Conservation (phyloP, 75 land plant genomes). For the Sequoia sempervirens region DNA sequence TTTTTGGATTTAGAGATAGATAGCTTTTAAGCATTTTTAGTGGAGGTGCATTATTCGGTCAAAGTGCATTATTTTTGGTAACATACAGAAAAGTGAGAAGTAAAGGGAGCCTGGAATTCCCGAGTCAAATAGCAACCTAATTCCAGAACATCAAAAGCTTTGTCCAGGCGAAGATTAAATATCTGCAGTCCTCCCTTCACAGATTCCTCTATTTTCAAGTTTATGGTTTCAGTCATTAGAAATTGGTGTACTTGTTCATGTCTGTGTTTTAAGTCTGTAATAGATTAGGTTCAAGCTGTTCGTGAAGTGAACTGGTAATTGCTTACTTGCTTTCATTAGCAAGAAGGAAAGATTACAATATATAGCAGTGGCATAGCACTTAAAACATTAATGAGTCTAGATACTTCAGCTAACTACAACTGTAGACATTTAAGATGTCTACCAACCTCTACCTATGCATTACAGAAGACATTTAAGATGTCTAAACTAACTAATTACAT, state of each 20-base stretch:
- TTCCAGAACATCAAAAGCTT: background rate
- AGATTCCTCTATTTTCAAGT: background rate
- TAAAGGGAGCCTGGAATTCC: background rate
- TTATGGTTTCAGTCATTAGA: background rate
- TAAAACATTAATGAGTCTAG: too few relatives aligned
- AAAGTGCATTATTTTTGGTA: too few relatives aligned
- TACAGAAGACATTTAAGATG: too few relatives aligned
- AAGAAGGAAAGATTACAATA: too few relatives aligned
- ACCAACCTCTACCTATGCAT: too few relatives aligned
- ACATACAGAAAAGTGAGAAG: background rate
- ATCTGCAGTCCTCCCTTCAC: background rate
- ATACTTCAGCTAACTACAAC: too few relatives aligned
- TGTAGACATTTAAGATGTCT: too few relatives aligned
- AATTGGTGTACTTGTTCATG: background rate
- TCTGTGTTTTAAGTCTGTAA: background rate
- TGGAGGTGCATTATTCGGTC: background rate
- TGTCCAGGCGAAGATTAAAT: background rate
- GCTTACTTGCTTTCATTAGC: too few relatives aligned
- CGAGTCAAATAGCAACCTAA: background rate
- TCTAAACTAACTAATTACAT: too few relatives aligned
- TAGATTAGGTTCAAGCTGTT: background rate
- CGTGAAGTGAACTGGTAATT: too few relatives aligned
- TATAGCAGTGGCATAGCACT: too few relatives aligned
- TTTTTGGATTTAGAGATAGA: slow-evolving; percentile 1
- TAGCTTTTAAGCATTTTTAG: background rate